Base-by-base conservation (phyloP, 2,329 filamentous ascomycete genomes). In the Penicillium brevicompactum region DNA sequence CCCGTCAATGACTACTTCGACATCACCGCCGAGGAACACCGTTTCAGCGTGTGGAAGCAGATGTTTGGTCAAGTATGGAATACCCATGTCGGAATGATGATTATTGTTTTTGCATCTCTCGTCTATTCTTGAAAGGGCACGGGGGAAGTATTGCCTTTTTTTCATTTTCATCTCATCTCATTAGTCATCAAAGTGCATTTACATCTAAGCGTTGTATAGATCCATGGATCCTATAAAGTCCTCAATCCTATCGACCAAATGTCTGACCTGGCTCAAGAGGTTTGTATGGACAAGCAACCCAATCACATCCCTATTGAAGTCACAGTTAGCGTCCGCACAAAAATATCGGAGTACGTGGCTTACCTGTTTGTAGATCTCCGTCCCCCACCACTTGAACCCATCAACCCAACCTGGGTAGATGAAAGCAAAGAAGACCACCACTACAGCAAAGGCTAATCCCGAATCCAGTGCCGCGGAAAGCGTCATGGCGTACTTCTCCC, bases 401-500 rank as follows among this genome's bases (percentile, higher is more conserved):
- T 84, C 82, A 78, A 88, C 88, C 79, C 82, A 84, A 0, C 89
- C 89, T 0, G 91, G 88, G 68, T 92, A 93, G n/a, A 94, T 82
- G 61, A 95, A 89, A 1, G 86, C 89, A 66, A 96, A 93, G 70
- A 95, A 95, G 24, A 94, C 87, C 4, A 93, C 83, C 9, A 95
- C 86, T 34, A 94, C 87, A 27, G 89, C 89, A 66, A 92, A 90
- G 0, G 91, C 91, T 18, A 95, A 78, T 1, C 91, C 90, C 1
- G 88, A 92, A 70, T 95, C 91, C 52, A 95, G 80, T 1, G 90
- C 91, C 0, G 91, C 91, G 55, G 87, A 91, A 49, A 95, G 78
- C 4, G 90, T 92, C 90, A 95, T 94, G 40, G 90, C 93, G 72
- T 95, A 95, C 74, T 95, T 94, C 46, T 85, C 86, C 91, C 91